These are phyloP conservation scores for Mortierella sp. DNA, from an alignment of 371 early-diverging fungal species.

Conservation along the genomic window DNA sequence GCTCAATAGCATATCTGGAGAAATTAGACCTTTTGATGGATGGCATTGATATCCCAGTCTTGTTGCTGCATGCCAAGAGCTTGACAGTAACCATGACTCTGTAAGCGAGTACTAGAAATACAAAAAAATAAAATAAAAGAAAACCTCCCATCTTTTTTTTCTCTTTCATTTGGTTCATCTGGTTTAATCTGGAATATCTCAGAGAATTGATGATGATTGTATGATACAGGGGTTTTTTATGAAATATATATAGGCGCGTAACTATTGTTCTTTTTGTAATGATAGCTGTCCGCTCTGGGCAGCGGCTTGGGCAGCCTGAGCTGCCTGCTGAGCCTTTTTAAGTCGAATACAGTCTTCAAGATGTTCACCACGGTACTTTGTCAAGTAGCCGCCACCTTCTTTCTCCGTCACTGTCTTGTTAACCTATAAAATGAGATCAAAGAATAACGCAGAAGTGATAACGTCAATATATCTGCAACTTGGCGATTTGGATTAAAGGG, in stretches of 20 bases:
- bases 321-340: conserved; percentile 45
- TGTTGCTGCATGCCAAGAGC: conserved; percentile 70
- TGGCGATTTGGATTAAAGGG: no score
- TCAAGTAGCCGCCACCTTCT: conserved; percentile 71
- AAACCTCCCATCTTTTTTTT: no score
- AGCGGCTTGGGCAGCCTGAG: conserved; percentile 27
- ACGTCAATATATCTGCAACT: no score
- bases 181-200: background rate
- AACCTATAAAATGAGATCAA: conserved; percentile 43
- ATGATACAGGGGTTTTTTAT: background rate
- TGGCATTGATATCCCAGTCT: conserved; percentile 62
- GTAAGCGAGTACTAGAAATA: conserved; percentile 22
- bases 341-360: conserved; percentile 63
- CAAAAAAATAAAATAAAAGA: background rate
- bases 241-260: no score
- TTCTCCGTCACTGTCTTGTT: conserved; percentile 77
- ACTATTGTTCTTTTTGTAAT: conserved; percentile 32
- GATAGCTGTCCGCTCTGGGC: conserved; percentile 37
- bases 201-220: background rate
- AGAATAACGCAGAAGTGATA: background rate
- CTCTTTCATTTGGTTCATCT: no score
- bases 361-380: conserved; percentile 76
- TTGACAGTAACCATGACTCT: conserved; percentile 71
- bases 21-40: conserved; percentile 62
- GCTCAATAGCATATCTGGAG: conserved; percentile 60